Base-by-base conservation (phyloP, 2,329 filamentous ascomycete genomes). In the Aspergillus fijiensis region DNA sequence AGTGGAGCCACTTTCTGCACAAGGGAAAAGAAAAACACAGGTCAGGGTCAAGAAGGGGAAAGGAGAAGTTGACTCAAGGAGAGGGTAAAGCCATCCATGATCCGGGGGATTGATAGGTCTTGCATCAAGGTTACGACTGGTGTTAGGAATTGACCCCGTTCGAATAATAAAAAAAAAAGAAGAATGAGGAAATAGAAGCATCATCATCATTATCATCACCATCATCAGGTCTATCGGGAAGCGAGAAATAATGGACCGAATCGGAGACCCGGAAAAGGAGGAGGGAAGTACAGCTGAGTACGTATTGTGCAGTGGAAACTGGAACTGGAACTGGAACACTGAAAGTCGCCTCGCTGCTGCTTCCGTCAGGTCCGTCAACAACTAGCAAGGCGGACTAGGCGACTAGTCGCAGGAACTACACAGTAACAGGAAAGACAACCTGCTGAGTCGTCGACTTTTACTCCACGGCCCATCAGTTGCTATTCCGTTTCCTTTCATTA, bases 381-480 rank as follows among this genome's bases (percentile, higher is more conserved):
- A 62, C 63, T 63, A 65, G 57, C 57, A 55, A 42, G 54, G 16
- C 39, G 39, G n/a, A 55, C 58, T 58, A 63, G 42, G 35, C 35
- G 55, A 55, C 55, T 62, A 64, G 60, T 60, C 42, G 61, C 58
- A 55, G 54, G 25, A 35, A 59, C 60, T 58, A 63, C 49, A 52
- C 51, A 56, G 19, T 35, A 35, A 35, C 33, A 35, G 33, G 33
- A 35, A 35, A 35, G 11, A 35, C 14, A 12, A 16, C 12, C 14
- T 35, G 14, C 35, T 56, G 49, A 31, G 59, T 27, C 39, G 50
- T 35, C 51, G 33, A 49, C 51, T 21, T 45, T 27, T 29, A 39
- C 57, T 58, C 57, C 51, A 58, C 57, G 57, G 57, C 51, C 50
- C 45, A 58, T 58, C 53, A 49, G 10, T 25, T 14, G 14, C 53